phyloP scores from a whole-genome alignment of 306 rosid species.

The Clitoria ternatea region DNA sequence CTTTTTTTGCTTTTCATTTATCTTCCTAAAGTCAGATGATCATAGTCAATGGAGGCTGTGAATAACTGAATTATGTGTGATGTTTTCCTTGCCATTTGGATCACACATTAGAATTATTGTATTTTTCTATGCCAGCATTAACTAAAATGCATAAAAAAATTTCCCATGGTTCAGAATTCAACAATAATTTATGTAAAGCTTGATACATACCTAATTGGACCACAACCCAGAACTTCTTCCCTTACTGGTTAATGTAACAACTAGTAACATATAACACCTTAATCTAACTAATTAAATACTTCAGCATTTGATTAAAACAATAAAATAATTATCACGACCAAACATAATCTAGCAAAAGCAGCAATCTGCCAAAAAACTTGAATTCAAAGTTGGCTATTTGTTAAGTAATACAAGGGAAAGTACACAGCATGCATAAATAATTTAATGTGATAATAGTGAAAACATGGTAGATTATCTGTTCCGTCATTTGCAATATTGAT shows the following conservation, averaged over 20 bases:
- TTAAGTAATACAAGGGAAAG: neutral
- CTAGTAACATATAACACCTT: neutral
- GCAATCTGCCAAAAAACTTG: neutral
- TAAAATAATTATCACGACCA: neutral
- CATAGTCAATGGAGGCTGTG: neutral
- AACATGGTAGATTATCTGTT: slow-evolving; percentile 43
- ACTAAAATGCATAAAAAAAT: neutral
- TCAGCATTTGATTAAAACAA: neutral
- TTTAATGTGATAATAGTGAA: neutral
- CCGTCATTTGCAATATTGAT: slow-evolving; percentile 81
- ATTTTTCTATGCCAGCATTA: neutral
- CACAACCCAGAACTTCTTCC: neutral
- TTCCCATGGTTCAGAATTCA: neutral
- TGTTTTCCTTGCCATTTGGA: neutral
- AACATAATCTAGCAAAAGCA: neutral
- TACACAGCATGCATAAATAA: neutral
- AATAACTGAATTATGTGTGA: neutral
- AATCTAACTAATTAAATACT: neutral
- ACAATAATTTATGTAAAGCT: neutral
- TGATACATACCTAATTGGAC: neutral
- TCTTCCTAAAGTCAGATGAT: neutral
- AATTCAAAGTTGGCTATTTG: neutral
- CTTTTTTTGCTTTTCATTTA: neutral
- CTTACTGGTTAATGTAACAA: neutral
- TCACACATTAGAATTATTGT: neutral